Evolutionary conservation across 2,329 filamentous ascomycete species (phyloP).

Genomic region (Neocatenulostroma microsporum): DNA sequence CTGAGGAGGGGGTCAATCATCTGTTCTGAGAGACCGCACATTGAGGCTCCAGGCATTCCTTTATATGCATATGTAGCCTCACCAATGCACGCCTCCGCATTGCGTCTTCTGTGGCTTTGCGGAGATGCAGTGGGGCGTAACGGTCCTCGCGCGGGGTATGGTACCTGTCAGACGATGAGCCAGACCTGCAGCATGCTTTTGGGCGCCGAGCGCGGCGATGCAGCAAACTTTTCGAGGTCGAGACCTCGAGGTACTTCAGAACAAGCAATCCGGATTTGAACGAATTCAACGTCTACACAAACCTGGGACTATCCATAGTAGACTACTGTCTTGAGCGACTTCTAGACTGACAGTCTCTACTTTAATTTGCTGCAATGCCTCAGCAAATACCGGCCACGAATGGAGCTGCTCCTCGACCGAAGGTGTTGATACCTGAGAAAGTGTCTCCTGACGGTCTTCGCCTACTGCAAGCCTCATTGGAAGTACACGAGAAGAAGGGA

Average conservation of each 20-base stretch:
- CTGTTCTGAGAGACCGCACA: constrained; percentile 29
- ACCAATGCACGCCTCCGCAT: too few species aligned
- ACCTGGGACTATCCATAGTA: too few species aligned
- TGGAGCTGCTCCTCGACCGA: constrained; percentile 28
- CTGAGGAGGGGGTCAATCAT: constrained; percentile 30
- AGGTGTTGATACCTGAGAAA: constrained; percentile 69
- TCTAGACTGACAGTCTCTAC: too few species aligned
- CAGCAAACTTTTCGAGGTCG: neutral
- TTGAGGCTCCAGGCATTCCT: too few species aligned
- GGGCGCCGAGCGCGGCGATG: neutral
- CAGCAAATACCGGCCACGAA: constrained; percentile 1
- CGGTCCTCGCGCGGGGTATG: constrained; percentile 1
- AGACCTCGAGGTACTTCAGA: too few species aligned
- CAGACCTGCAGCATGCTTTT: too few species aligned
- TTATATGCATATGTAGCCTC: too few species aligned
- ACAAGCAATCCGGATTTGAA: too few species aligned
- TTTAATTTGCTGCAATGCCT: too few species aligned
- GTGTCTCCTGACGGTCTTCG: constrained; percentile 70
- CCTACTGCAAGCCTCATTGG: constrained; percentile 56
- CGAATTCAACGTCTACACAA: too few species aligned
- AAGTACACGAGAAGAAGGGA: constrained; percentile 60
- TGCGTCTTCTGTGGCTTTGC: too few species aligned
- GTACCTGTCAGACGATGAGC: neutral
- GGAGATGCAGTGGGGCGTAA: constrained; percentile 1
- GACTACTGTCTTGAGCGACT: too few species aligned